Conservation (phyloP, 257 asterid genomes). For the Nicotiana obtusifolia region DNA sequence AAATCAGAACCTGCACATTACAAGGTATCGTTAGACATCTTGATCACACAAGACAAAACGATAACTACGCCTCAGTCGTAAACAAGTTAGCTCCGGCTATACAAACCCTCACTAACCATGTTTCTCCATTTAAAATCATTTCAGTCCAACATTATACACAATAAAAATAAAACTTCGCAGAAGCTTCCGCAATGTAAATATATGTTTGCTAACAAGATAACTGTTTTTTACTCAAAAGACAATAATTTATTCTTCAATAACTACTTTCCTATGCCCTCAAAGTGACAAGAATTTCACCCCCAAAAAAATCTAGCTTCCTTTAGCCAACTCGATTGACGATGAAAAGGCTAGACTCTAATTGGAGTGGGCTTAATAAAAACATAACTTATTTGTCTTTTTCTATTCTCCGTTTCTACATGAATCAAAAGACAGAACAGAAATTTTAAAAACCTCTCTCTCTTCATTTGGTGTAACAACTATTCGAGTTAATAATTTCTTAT, state of each 20-base stretch:
- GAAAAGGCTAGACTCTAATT: not conserved
- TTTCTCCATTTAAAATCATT: slow-evolving; percentile 5
- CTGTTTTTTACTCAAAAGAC: not conserved
- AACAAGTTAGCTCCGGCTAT: not conserved
- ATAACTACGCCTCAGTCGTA: not conserved
- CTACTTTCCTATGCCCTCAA: not conserved
- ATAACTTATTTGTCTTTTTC: not conserved
- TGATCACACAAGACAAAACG: not conserved
- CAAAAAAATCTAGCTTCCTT: not conserved
- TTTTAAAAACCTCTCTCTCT: not conserved
- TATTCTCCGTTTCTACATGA: not conserved
- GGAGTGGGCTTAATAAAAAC: not conserved
- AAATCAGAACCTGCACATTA: slow-evolving; percentile 61
- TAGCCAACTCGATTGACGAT: not conserved
- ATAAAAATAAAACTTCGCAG: not conserved
- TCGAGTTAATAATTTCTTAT: not conserved
- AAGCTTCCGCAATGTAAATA: not conserved
- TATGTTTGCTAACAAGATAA: not conserved
- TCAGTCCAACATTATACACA: not conserved
- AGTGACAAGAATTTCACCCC: not conserved
- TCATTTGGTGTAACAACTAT: not conserved
- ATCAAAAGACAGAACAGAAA: not conserved
- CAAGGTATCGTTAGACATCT: slow-evolving; percentile 7
- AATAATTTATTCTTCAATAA: not conserved
- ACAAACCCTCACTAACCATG: not conserved